Base-by-base conservation (phyloP, 352 stramenopile genomes). In the Peronospora belbahrii region DNA sequence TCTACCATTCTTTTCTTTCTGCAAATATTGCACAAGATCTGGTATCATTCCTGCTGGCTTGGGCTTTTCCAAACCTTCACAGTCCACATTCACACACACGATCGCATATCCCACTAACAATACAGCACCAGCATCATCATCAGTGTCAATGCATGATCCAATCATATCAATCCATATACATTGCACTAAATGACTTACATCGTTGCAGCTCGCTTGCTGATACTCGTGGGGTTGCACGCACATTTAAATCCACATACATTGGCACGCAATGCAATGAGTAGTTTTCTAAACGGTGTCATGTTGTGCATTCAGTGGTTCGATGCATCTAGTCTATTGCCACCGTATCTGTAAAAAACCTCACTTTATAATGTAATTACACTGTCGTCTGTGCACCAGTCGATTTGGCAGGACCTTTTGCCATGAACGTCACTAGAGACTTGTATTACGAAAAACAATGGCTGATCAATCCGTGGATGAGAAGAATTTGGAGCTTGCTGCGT, bases 401-500 rank as follows among this genome's bases (percentile, higher is more conserved):
- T 56, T 27, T 2, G n/a, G 25, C 30, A 20, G 9, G 19, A 6
- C 8, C 10, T 20, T 30, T 20, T 2, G 18, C 11, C 23, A 22
- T 24, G 14, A 19, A 2, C 25, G 3, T 13, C 57, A 58, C 57
- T 56, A 19, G 18, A 59, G 52, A 48, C 19, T 48, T 11, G 59
- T 62, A 68, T 74, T 63, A 64, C 60, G 65, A 48, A 35, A 75
- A 67, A 72, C 65, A 71, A 75, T 75, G 65, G 65, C 59, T 66
- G 56, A 71, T 32, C 54, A 59, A 62, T 59, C 62, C 19, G 43
- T 59, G 31, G 73, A 88, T 52, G 55, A 84, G 30, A 73, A 80
- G 59, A 85, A 85, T 67, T 56, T 90, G 42, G 78, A 90, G 59
- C 61, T 98, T 70, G 90, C 94, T 62, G 95, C 97, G 58, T 81